Conservation (phyloP, 2,329 filamentous ascomycete species). For the Colletotrichum kahawae region DNA sequence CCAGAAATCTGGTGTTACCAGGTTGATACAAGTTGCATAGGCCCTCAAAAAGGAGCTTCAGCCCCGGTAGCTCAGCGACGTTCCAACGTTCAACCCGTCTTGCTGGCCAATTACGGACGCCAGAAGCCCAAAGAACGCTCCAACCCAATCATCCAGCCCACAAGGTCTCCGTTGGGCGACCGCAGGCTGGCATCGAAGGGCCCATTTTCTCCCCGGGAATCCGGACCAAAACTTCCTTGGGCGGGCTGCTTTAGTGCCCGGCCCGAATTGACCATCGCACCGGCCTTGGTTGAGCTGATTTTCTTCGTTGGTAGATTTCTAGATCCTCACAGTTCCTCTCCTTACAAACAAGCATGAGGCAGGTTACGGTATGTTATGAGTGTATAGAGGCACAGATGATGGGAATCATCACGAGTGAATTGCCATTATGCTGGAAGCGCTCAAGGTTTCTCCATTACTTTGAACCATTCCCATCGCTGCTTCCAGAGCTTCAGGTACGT, state of each 20-base stretch:
- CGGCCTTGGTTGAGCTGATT: not conserved
- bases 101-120: not conserved
- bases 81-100: not conserved
- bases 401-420: not conserved
- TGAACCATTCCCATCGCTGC: not conserved
- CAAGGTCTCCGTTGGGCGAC: constrained; percentile 12
- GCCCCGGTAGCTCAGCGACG: not conserved
- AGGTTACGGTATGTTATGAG: not conserved
- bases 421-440: not conserved
- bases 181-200: constrained; percentile 3
- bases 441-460: not conserved
- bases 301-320: not conserved
- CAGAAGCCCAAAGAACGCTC: not conserved
- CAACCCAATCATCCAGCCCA: constrained; percentile 20
- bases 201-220: constrained; percentile 5
- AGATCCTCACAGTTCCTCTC: not conserved
- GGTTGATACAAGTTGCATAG: not conserved
- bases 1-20: not conserved
- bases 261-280: not conserved
- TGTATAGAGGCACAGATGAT: not conserved
- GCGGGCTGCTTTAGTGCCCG: not conserved
- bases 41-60: not conserved
- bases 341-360: not conserved
- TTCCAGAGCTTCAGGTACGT: not conserved
- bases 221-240: constrained; percentile 21